These are phyloP conservation scores for Pseudocercospora pini-densiflorae DNA, from an alignment of 2,329 filamentous ascomycete genomes.

Conservation along the genomic window DNA sequence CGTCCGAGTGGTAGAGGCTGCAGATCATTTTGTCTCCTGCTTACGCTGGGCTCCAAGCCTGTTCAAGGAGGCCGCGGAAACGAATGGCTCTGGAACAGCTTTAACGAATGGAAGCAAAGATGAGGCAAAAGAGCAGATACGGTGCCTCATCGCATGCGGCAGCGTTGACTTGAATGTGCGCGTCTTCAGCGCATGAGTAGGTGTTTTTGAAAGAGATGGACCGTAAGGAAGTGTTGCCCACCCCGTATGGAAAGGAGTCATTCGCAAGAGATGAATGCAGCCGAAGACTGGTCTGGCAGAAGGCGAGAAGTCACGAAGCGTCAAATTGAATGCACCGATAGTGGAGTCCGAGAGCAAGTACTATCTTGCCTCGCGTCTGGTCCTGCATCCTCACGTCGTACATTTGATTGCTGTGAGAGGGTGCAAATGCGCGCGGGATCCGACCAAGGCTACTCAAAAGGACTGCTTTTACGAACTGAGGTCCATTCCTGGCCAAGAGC, in stretches of 20 bases:
- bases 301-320: no score
- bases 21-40: slow-evolving; percentile 81
- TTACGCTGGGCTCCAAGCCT: slow-evolving; percentile 84
- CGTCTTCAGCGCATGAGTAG: slow-evolving; percentile 68
- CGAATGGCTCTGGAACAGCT: slow-evolving; percentile 44
- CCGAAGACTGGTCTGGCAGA: not conserved
- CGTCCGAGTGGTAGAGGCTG: slow-evolving; percentile 78
- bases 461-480: not conserved
- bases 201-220: not conserved
- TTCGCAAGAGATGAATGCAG: not conserved
- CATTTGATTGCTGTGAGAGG: not conserved
- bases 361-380: no score
- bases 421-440: no score
- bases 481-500: not conserved
- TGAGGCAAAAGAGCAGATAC: slow-evolving; percentile 61
- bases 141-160: slow-evolving; percentile 85
- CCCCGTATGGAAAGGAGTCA: not conserved
- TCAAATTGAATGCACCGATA: no score
- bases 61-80: slow-evolving; percentile 59
- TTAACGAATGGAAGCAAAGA: slow-evolving; percentile 46
- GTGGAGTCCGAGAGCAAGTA: no score
- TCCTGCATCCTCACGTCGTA: not conserved
- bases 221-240: not conserved
- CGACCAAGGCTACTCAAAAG: not conserved
- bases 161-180: slow-evolving; percentile 81